Conservation (phyloP, 2,329 filamentous ascomycete species). For the Diaporthe sp. region DNA sequence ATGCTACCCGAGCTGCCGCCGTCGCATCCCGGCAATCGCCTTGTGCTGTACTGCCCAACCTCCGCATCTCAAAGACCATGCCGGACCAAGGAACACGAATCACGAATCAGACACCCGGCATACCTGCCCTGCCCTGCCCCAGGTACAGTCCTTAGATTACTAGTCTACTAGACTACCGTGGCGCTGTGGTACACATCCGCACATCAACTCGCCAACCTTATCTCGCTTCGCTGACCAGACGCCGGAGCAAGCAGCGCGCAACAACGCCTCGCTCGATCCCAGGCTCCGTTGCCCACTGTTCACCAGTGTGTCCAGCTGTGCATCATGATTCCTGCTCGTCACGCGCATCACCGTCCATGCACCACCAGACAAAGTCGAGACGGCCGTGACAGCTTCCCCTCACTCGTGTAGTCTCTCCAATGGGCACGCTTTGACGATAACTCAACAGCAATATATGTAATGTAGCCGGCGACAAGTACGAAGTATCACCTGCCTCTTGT, state of each 20-base stretch:
- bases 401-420: not conserved
- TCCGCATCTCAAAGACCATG: conserved; percentile 11
- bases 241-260: conserved; percentile 23
- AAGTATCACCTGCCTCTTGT: conserved; percentile 26
- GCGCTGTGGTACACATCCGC: conserved; percentile 2
- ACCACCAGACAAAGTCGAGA: conserved; percentile 2
- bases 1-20: conserved; percentile 23
- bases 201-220: conserved; percentile 21
- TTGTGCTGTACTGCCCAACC: conserved; percentile 34
- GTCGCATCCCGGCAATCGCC: conserved; percentile 31
- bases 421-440: not conserved
- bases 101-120: conserved; percentile 34
- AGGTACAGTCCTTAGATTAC: not conserved
- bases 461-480: conserved; percentile 16
- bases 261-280: not conserved
- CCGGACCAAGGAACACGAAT: conserved; percentile 34
- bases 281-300: not conserved
- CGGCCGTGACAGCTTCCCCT: not conserved
- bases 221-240: conserved; percentile 30
- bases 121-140: not conserved
- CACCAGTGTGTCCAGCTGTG: not conserved
- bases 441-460: not conserved
- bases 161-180: not conserved
- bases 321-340: conserved; percentile 18
- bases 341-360: conserved; percentile 5